A percentile compares a stretch with the other conserved stretches of the same genome.
Evolutionary conservation across 2,329 filamentous ascomycete genomes (phyloP).

Genomic region (Colletotrichum brevisporum): DNA sequence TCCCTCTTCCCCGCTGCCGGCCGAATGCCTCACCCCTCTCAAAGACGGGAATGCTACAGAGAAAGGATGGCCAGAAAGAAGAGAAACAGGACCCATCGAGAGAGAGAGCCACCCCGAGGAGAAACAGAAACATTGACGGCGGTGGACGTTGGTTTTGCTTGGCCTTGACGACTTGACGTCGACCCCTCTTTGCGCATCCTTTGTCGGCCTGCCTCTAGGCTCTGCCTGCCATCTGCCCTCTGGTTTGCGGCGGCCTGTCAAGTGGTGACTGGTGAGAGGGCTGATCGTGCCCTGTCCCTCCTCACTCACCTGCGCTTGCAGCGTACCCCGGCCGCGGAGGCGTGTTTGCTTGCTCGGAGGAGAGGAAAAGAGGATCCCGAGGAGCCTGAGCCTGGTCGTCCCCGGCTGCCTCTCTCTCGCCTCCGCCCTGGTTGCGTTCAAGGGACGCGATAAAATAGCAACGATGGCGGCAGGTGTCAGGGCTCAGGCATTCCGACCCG

Average conservation of each 20-base stretch:
- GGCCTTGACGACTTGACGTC: conserved; percentile 13
- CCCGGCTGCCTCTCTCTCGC: conserved; percentile 21
- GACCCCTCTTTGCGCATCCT: conserved; percentile 19
- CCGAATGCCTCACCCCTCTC: not conserved
- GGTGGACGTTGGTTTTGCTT: not conserved
- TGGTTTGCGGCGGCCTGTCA: not conserved
- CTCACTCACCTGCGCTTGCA: not conserved
- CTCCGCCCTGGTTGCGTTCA: conserved; percentile 10
- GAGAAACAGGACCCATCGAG: not conserved
- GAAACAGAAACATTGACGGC: conserved; percentile 4
- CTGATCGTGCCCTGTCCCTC: not conserved
- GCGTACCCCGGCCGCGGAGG: conserved; percentile 7
- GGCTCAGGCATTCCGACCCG: conserved; percentile 19
- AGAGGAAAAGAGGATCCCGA: conserved; percentile 4
- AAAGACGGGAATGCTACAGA: too few relatives aligned
- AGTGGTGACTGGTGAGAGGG: not conserved
- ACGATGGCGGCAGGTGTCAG: conserved; percentile 10
- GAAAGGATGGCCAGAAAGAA: too few relatives aligned
- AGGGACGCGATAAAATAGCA: conserved; percentile 7
- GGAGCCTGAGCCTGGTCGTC: too few relatives aligned
- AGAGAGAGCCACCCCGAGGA: conserved; percentile 20
- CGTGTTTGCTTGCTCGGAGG: not conserved
- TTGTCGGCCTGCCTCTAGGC: conserved; percentile 11
- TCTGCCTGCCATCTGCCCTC: conserved; percentile 22
- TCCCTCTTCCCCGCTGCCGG: not conserved